phyloP scores from a whole-genome alignment of 495 filamentous ascomycete genomes.

The Barbatosphaeria neglecta region DNA sequence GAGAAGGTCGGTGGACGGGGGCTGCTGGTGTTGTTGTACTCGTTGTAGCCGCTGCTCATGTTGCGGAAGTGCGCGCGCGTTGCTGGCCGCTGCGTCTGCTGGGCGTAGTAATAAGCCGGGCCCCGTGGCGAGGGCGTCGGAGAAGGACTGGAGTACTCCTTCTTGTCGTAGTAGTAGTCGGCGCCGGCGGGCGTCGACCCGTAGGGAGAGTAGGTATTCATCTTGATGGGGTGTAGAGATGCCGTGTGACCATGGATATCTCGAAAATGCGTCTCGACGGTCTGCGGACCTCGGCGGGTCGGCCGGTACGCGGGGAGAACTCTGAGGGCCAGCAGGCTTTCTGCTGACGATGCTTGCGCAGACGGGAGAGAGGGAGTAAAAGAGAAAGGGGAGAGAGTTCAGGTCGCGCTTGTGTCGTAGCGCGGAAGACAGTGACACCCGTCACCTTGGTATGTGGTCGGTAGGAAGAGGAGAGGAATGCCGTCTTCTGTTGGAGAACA shows the following conservation, averaged over 20 bases:
- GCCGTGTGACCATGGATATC: constrained; percentile 16
- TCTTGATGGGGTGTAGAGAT: constrained; percentile 24
- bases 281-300: no score
- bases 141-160: constrained; percentile 31
- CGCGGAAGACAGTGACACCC: constrained; percentile 34
- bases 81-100: constrained; percentile 31
- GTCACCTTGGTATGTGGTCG: constrained; percentile 47
- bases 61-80: constrained; percentile 35
- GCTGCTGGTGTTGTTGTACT: constrained; percentile 12
- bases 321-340: no score
- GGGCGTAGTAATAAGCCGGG: constrained; percentile 30
- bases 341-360: no score
- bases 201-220: constrained; percentile 36
- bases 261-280: no score
- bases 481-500: constrained; percentile 38
- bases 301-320: no score
- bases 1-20: constrained; percentile 31
- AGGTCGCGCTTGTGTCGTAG: constrained; percentile 35
- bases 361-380: no score
- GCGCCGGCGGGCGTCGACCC: constrained; percentile 28
- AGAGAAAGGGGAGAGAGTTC: no score
- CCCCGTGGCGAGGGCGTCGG: constrained; percentile 39
- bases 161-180: constrained; percentile 29
- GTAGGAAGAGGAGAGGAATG: constrained; percentile 39
- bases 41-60: constrained; percentile 20